A percentile compares a stretch with the other conserved stretches of the same genome.
phyloP scores from a whole-genome alignment of 768 basidiomycete genomes.

The Plicaturopsis crispa region DNA sequence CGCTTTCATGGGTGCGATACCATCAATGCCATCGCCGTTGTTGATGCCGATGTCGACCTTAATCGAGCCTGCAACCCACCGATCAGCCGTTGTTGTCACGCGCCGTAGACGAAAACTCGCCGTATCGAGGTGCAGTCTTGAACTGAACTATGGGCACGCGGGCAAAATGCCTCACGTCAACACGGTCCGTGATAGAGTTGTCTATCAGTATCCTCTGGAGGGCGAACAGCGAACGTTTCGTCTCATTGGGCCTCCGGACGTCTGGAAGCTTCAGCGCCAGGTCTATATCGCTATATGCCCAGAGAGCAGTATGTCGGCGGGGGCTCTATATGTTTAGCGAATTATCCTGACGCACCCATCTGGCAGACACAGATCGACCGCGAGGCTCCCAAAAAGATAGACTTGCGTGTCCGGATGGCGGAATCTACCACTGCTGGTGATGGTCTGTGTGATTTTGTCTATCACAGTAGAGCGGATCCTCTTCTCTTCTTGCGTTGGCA shows the following conservation, averaged over 20 bases:
- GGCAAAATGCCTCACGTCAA: conserved; percentile 39
- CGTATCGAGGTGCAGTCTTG: conserved; percentile 33
- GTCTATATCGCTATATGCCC: conserved; percentile 61
- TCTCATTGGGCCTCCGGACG: conserved; percentile 21
- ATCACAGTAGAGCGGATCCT: conserved; percentile 38
- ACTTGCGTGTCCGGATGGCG: too few relatives aligned
- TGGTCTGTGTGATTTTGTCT: conserved; percentile 35
- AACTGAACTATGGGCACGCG: conserved; percentile 63
- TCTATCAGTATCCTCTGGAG: conserved; percentile 39
- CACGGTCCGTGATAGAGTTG: conserved; percentile 33
- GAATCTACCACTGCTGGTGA: too few relatives aligned
- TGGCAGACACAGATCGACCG: conserved; percentile 54
- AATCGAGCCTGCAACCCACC: conserved; percentile 34
- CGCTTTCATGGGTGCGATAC: conserved; percentile 41
- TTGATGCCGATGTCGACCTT: conserved; percentile 65
- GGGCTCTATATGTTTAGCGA: too few relatives aligned
- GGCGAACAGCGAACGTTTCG: conserved; percentile 37
- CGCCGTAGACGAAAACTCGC: conserved; percentile 14
- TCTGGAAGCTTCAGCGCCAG: conserved; percentile 35
- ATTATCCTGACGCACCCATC: conserved; percentile 40
- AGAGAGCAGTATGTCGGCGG: too few relatives aligned
- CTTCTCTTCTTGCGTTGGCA: conserved; percentile 45
- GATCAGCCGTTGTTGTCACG: neutral
- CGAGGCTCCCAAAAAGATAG: conserved; percentile 53
- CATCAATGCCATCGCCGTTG: conserved; percentile 46